phyloP scores from a whole-genome alignment of 805 yeast species.

The Myxozyma mucilagina region DNA sequence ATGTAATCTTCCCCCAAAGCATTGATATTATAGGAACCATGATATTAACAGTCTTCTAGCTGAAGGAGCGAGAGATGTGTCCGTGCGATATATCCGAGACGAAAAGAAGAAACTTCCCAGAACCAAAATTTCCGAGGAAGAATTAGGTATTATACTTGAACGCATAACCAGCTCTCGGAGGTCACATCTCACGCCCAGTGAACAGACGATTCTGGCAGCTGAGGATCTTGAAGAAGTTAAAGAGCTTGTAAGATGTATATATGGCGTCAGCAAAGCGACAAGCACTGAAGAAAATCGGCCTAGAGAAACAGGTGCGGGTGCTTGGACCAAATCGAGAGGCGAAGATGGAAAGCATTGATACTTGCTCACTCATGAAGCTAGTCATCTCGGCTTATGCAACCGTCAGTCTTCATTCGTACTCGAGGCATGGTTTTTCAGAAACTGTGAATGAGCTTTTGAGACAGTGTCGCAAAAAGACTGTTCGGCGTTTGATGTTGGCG shows the following conservation, averaged over 20 bases:
- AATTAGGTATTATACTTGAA: constrained; percentile 41
- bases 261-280: constrained; percentile 18
- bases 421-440: not conserved
- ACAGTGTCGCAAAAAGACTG: not conserved
- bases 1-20: constrained; percentile 30
- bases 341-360: constrained; percentile 57
- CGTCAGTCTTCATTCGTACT: too few species aligned
- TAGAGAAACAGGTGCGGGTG: constrained; percentile 72
- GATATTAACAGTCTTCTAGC: constrained; percentile 1
- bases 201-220: constrained; percentile 43
- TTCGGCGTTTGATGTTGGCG: not conserved
- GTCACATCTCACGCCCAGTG: constrained; percentile 38
- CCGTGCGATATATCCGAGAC: constrained; percentile 60
- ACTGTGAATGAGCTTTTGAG: not conserved
- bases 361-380: not conserved
- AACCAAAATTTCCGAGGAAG: constrained; percentile 46
- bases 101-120: constrained; percentile 50
- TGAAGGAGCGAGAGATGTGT: constrained; percentile 67
- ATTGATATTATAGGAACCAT: not conserved
- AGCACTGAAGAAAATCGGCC: constrained; percentile 42
- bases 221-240: constrained; percentile 45
- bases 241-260: constrained; percentile 25
- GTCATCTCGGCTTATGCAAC: too few species aligned
- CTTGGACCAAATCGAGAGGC: constrained; percentile 78
- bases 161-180: constrained; percentile 45